These are phyloP conservation scores for Novymonas esmeraldas DNA, from an alignment of 208 protist genomes.

Conservation along the genomic window DNA sequence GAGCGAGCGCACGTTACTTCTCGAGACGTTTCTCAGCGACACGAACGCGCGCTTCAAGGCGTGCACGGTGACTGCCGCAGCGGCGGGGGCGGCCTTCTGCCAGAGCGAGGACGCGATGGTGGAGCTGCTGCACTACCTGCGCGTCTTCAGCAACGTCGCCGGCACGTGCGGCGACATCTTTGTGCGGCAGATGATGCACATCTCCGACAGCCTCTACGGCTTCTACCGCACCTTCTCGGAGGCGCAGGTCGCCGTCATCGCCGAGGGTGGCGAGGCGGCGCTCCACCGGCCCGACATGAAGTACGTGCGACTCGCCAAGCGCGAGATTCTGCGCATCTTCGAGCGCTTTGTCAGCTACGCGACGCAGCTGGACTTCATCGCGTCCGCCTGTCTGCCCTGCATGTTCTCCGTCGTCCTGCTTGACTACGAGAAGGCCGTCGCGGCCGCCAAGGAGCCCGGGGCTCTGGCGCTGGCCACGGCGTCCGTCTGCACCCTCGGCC, in stretches of 20 bases:
- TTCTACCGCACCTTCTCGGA: constrained; percentile 94
- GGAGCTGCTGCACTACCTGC: constrained; percentile 93
- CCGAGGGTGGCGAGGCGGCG: constrained; percentile 32
- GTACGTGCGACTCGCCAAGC: constrained; percentile 94
- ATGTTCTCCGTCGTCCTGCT: constrained; percentile 95
- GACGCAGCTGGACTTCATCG: constrained; percentile 88
- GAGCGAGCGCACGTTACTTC: constrained; percentile 37
- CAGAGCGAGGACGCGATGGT: constrained; percentile 58
- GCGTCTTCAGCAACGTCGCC: constrained; percentile 94
- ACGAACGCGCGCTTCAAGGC: constrained; percentile 87
- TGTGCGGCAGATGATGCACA: constrained; percentile 93
- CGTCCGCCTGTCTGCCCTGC: constrained; percentile 91
- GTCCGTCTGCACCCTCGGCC: constrained; percentile 91
- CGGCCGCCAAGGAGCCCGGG: constrained; percentile 92
- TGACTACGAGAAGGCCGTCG: constrained; percentile 94
- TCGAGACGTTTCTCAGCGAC: constrained; percentile 90
- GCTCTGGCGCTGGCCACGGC: constrained; percentile 93
- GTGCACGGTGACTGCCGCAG: constrained; percentile 59
- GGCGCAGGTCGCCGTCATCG: constrained; percentile 33
- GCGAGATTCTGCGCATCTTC: constrained; percentile 95
- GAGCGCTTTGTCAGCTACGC: constrained; percentile 94
- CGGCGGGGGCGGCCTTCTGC: constrained; percentile 57
- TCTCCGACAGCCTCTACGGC: constrained; percentile 95
- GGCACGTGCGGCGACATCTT: constrained; percentile 90
- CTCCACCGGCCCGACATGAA: constrained; percentile 46